phyloP scores from a whole-genome alignment of 1,139 yeast species.

The Candida pseudocylindracea region DNA sequence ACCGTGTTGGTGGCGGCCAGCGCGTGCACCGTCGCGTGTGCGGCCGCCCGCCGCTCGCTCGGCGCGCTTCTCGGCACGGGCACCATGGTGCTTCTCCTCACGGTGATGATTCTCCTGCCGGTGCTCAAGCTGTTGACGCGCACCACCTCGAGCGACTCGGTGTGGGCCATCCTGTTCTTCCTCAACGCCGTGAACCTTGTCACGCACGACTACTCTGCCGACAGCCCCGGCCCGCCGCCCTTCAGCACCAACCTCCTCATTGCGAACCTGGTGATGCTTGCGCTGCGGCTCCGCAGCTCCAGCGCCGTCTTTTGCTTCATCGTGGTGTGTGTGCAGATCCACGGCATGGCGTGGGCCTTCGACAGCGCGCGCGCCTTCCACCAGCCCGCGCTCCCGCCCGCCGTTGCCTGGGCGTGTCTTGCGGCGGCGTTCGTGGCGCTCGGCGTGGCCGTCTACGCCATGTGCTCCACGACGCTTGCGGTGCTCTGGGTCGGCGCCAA shows the following conservation, averaged over 20 bases:
- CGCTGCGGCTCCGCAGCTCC: conserved; percentile 60
- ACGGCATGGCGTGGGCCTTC: conserved; percentile 52
- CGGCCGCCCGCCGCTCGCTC: neutral
- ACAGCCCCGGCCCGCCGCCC: conserved; percentile 20
- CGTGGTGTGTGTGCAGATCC: conserved; percentile 45
- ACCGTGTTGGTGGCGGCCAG: conserved; percentile 5
- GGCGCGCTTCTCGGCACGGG: conserved; percentile 28
- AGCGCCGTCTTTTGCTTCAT: conserved; percentile 67
- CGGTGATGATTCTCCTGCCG: conserved; percentile 42
- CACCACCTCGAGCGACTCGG: conserved; percentile 83
- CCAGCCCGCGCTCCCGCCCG: conserved; percentile 4
- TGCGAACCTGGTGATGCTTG: conserved; percentile 74
- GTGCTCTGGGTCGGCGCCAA: conserved; percentile 17
- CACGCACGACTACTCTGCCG: conserved; percentile 42
- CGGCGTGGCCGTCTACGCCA: neutral
- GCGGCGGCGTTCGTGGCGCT: conserved; percentile 13
- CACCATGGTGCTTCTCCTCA: conserved; percentile 35
- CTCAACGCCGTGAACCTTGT: conserved; percentile 44
- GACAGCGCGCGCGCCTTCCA: conserved; percentile 10
- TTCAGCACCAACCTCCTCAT: conserved; percentile 66
- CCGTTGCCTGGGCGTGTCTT: conserved; percentile 7
- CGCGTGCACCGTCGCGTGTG: neutral
- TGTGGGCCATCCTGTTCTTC: conserved; percentile 82
- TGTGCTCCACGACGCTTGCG: conserved; percentile 4
- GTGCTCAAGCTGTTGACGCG: conserved; percentile 72